Evolutionary conservation across 2,329 filamentous ascomycete species (phyloP).

Genomic region (Lachnellula willkommii): DNA sequence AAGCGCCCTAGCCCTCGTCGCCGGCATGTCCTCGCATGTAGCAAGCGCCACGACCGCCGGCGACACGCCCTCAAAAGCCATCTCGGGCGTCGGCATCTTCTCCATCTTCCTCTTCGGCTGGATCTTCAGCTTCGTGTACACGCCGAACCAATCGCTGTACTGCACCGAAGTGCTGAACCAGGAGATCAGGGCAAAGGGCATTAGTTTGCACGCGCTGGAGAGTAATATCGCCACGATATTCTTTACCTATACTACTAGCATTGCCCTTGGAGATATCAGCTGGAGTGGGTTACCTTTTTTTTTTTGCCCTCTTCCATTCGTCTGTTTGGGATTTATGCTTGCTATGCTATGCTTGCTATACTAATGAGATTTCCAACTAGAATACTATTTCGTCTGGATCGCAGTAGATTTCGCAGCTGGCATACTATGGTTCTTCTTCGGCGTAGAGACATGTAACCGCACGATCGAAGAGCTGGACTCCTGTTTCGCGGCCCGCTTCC

Average conservation of each 20-base stretch:
- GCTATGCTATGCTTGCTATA: too few species aligned
- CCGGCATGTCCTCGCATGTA: constrained; percentile 12
- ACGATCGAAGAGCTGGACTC: constrained; percentile 20
- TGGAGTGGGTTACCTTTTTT: constrained; percentile 5
- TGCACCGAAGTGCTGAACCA: constrained; percentile 42
- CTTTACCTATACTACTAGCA: constrained; percentile 15
- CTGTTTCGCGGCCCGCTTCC: constrained; percentile 15
- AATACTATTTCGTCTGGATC: constrained; percentile 20
- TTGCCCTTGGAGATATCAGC: constrained; percentile 13
- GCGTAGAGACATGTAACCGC: constrained; percentile 13
- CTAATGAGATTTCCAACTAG: neutral
- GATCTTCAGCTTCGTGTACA: constrained; percentile 18
- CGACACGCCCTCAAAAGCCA: constrained; percentile 5
- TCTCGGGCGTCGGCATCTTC: constrained; percentile 12
- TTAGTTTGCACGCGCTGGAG: constrained; percentile 43
- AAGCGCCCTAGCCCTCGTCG: constrained; percentile 7
- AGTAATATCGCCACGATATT: constrained; percentile 36
- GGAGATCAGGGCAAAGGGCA: constrained; percentile 42
- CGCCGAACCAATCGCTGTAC: constrained; percentile 32
- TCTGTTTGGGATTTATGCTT: neutral
- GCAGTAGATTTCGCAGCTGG: constrained; percentile 10
- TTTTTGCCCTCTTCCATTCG: neutral
- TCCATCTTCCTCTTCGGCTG: constrained; percentile 14
- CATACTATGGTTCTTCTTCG: constrained; percentile 18
- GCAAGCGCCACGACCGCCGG: neutral